Base-by-base conservation (phyloP, 148 eudicot genomes). In the Heliosperma pusillum region DNA sequence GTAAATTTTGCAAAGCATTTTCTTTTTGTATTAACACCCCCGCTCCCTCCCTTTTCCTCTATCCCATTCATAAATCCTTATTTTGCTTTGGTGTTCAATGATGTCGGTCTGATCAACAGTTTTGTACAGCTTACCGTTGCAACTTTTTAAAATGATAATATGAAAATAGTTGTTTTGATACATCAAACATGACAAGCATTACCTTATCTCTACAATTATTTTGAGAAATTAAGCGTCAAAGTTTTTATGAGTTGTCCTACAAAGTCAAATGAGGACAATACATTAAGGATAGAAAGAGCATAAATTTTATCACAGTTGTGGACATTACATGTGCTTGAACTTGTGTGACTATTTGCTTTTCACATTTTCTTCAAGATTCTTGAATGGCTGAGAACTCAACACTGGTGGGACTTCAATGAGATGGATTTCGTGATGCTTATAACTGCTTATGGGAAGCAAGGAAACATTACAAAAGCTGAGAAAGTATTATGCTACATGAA, bases 361-460 rank as follows among this genome's bases (percentile, higher is more conserved):
- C 75, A 11, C 64, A 59, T 66, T 21, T 19, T 70, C 29, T 67
- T 73, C 26, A 75, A 94, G 97, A 83, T 91, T 80, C 96, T 94
- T 80, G 97, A 94, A 81, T 94, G 98, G 98, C 96, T 94, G 58
- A 88, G 88, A 79, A 86, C 90, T 78, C 97, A 94, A 75, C 88
- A 90, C 72, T 94, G 97, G 96, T 91, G 98, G 97, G 85, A 88
- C 82, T 91, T 90, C 78, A 88, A 82, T 75, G 89, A 94, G 80
- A 88, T 84, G 96, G 97, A 91, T 78, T 86, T 84, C 80, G 82
- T 90, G 81, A 88, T 94, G 97, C 97, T 94, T 72, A 84, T 94
- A 40, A 94, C 94, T 24, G 96, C 96, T 73, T 89, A 88, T 75
- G 98, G 97, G 71, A 94, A 94, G 86, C 87, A 83, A 74, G 97